These are phyloP conservation scores for Diplosphaera chodatii DNA, from an alignment of 139 green algal genomes.

Conservation along the genomic window DNA sequence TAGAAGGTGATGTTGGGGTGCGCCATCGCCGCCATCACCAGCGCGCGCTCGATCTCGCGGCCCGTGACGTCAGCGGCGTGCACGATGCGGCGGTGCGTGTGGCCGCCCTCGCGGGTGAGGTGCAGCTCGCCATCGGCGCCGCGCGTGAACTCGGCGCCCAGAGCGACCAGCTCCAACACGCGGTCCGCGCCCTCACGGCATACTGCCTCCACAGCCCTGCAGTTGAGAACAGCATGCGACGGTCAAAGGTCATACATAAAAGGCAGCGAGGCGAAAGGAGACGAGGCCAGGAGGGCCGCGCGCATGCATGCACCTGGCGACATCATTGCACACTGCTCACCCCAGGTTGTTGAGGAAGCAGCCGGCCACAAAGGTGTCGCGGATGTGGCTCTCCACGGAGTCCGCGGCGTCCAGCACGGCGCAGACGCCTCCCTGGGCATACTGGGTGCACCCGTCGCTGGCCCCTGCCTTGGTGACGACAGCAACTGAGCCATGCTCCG, in stretches of 20 bases:
- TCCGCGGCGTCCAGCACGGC: constrained; percentile 88
- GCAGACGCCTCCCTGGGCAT: constrained; percentile 90
- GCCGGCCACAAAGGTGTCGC: constrained; percentile 86
- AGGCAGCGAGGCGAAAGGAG: too few species aligned
- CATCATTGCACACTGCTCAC: constrained; percentile 51
- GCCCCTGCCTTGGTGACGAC: constrained; percentile 88
- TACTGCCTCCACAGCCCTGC: constrained; percentile 85
- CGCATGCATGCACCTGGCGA: too few species aligned
- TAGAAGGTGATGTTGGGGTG: constrained; percentile 79
- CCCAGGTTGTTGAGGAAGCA: constrained; percentile 69
- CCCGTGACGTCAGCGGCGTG: constrained; percentile 93
- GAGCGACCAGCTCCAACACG: constrained; percentile 82
- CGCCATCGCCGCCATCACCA: constrained; percentile 55
- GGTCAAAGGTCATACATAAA: too few species aligned
- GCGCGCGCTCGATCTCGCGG: constrained; percentile 86
- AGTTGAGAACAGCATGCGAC: too few species aligned
- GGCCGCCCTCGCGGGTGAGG: constrained; percentile 91
- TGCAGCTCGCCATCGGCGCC: constrained; percentile 72
- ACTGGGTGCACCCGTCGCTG: constrained; percentile 77
- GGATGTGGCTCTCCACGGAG: constrained; percentile 78
- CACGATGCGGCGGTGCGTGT: constrained; percentile 88
- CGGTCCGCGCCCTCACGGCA: constrained; percentile 81
- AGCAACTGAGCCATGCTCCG: constrained; percentile 83
- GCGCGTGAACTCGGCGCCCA: constrained; percentile 86
- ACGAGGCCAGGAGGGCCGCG: too few species aligned